These are phyloP conservation scores for Aethionema arabicum DNA, from an alignment of 345 rosid genomes.

Conservation along the genomic window DNA sequence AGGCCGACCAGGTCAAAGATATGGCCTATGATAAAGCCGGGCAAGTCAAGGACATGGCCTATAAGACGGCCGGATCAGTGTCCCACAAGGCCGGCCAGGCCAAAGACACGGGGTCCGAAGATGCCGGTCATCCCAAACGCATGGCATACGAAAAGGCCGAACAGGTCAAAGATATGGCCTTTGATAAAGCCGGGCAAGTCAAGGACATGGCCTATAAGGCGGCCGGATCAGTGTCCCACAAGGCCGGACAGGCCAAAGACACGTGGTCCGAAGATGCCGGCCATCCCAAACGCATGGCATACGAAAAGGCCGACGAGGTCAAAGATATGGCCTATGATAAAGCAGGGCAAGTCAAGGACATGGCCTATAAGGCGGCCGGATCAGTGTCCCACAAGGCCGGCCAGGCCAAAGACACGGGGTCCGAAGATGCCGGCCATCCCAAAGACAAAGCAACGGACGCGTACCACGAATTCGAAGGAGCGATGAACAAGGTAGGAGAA, in stretches of 20 bases:
- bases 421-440: too few species aligned
- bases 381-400: background rate
- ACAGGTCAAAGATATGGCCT: slow-evolving; percentile 28
- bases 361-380: slow-evolving; percentile 3
- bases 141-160: background rate
- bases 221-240: background rate
- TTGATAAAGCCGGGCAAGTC: slow-evolving; percentile 14
- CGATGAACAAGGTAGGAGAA: slow-evolving; percentile 38
- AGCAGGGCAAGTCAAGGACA: slow-evolving; percentile 29
- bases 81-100: slow-evolving; percentile 4
- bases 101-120: slow-evolving; percentile 8
- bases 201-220: slow-evolving; percentile 10
- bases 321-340: slow-evolving; percentile 18
- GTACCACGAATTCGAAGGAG: slow-evolving; percentile 21
- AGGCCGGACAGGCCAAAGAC: background rate
- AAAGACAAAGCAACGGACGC: slow-evolving; percentile 29
- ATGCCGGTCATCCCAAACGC: too few species aligned
- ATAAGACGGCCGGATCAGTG: background rate
- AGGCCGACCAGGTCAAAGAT: slow-evolving; percentile 15
- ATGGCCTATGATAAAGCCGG: slow-evolving; percentile 16
- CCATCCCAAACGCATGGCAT: slow-evolving; percentile 1
- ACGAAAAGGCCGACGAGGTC: slow-evolving; percentile 12
- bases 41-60: slow-evolving; percentile 29
- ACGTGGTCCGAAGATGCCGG: background rate
- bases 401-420: slow-evolving; percentile 9